These are phyloP conservation scores for Anisodus acutangulus DNA, from an alignment of 257 asterid species.

Conservation along the genomic window DNA sequence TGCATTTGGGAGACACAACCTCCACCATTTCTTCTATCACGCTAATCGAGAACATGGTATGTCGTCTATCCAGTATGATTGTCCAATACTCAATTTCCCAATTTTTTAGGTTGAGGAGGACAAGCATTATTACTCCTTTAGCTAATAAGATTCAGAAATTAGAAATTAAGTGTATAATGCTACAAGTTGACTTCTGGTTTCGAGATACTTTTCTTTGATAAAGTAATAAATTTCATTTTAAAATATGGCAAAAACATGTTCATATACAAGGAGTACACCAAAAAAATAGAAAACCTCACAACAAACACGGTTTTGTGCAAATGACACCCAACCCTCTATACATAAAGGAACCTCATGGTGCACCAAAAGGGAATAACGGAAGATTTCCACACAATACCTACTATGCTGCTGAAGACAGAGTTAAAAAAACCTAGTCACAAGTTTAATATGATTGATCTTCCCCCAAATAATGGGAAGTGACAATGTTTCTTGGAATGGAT, in stretches of 20 bases:
- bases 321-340: background rate
- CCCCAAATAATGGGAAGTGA: no score
- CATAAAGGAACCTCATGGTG: background rate
- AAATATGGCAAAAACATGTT: background rate
- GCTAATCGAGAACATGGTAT: background rate
- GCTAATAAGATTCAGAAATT: background rate
- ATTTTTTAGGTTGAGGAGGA: background rate
- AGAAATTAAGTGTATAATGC: constrained; percentile 1
- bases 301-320: background rate
- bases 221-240: background rate
- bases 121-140: background rate
- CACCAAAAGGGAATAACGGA: constrained; percentile 13
- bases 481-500: no score
- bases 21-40: no score
- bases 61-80: background rate
- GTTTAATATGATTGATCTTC: background rate
- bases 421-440: background rate
- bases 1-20: no score
- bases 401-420: background rate
- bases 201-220: background rate
- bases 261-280: background rate
- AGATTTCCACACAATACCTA: background rate
- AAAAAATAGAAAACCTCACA: background rate
- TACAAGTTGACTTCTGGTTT: background rate
- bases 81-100: constrained; percentile 15